phyloP scores from a whole-genome alignment of 352 stramenopile genomes.

The Albugo candida region DNA sequence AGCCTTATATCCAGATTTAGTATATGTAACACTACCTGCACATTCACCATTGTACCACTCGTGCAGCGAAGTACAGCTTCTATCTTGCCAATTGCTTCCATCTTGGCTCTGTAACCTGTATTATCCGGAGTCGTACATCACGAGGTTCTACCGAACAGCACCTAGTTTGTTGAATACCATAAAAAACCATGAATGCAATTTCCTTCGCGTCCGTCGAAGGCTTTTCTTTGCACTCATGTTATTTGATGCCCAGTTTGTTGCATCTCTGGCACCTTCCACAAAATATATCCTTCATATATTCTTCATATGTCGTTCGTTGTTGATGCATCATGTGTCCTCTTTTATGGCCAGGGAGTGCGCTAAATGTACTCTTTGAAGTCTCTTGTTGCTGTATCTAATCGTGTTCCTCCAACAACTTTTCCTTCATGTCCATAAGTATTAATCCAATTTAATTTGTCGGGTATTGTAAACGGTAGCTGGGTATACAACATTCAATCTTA shows the following conservation, averaged over 20 bases:
- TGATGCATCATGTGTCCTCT: background rate
- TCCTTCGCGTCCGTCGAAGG: background rate
- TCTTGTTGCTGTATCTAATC: slow-evolving; percentile 2
- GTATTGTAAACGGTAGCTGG: background rate
- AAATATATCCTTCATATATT: background rate
- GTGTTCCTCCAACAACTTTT: slow-evolving; percentile 12
- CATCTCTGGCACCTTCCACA: background rate
- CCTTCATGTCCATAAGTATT: slow-evolving; percentile 8
- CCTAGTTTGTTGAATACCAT: background rate
- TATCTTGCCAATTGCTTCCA: background rate
- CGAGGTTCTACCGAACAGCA: slow-evolving; percentile 5
- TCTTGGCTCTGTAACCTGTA: slow-evolving; percentile 6
- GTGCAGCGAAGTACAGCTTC: background rate
- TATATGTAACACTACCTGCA: slow-evolving; percentile 7
- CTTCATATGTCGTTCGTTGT: background rate
- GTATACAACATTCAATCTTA: slow-evolving; percentile 1
- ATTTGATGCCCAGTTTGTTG: slow-evolving; percentile 1
- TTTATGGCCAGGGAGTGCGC: background rate
- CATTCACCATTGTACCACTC: background rate
- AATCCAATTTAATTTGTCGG: slow-evolving; percentile 7
- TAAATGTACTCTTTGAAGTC: background rate
- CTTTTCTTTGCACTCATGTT: background rate
- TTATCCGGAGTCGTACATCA: slow-evolving; percentile 4
- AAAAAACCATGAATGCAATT: background rate
- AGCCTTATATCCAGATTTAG: slow-evolving; percentile 1